Evolutionary conservation across 306 rosid species (phyloP), one percentile per base, ranked within the genome.

Genomic region (Malus asiatica): DNA sequence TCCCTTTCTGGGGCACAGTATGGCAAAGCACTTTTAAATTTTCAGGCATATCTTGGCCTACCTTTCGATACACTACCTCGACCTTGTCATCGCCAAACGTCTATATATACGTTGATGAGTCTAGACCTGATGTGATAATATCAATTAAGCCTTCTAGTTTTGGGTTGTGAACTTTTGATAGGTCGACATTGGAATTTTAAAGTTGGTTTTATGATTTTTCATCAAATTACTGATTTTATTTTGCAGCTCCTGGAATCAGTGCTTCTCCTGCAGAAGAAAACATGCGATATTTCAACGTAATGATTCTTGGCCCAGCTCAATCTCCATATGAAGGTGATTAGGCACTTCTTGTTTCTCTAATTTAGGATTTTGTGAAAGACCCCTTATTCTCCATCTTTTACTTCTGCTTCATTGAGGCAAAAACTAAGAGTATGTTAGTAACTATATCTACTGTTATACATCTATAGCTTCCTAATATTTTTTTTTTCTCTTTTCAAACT

Each of bases 271-370:
- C 98, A 0, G 98, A 94, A 69, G 98, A 94, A 67, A 94, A 94
- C 79, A 94, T 94, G 98, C 84, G 98, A 15, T 94, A 94, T 80
- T 94, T 94, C 81, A 94, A 94, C 78, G 98, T 91, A 82, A 94
- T 91, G 97, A 94, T 94, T 74, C 98, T 94, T 58, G 98, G 98
- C 68, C 98, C 98, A 0, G 89, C 98, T 5, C 98, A 94, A 86
- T 94, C 98, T 16, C 98, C 98, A 15, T 94, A 91, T 68, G 98
- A 94, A 90, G 98, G 98, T 88, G 20, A n/a, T 72, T 35, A 20
- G 29, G 33, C 35, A 20, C 44, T 19, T 30, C 10, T 25, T n/a
- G 19, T 55, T 44, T 55, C 65, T 58, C 60, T 25, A 32, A 6
- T 71, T 15, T 55, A 70, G 19, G 27, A 46, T 10, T 35, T 60